These are phyloP conservation scores for Lentinula boryana DNA, from an alignment of 768 basidiomycete species.

Conservation along the genomic window DNA sequence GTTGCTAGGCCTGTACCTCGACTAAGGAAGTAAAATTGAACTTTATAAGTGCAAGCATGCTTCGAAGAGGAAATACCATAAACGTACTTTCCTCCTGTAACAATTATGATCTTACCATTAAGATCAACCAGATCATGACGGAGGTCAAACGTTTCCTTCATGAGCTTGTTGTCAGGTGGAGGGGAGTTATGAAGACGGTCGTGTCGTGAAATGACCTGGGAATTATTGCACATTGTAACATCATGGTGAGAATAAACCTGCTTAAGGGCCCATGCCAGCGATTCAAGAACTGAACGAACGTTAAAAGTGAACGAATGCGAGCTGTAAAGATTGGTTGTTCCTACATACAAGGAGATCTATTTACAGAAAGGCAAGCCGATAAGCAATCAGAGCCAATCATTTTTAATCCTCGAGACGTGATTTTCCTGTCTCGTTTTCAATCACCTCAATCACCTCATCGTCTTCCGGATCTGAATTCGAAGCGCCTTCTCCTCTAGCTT, in stretches of 20 bases:
- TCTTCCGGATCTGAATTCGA: background rate
- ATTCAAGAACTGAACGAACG: too few relatives aligned
- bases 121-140: background rate
- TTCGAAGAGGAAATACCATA: background rate
- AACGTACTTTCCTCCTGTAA: constrained; percentile 6
- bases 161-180: background rate
- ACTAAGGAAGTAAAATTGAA: constrained; percentile 16
- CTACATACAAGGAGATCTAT: background rate
- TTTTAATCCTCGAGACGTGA: background rate
- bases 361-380: background rate
- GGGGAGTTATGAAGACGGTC: background rate
- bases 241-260: background rate
- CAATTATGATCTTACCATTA: background rate
- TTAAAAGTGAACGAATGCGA: too few relatives aligned
- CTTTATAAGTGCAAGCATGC: background rate
- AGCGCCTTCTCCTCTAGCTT: background rate
- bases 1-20: constrained; percentile 44
- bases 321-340: too few relatives aligned
- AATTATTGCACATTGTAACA: background rate
- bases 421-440: background rate
- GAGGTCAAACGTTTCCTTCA: background rate
- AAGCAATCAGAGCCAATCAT: background rate
- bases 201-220: background rate
- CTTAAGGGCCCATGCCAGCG: background rate
- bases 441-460: background rate